Percentiles rank a stretch among this genome's conserved stretches.
Evolutionary conservation across 164 flowering plant genomes (phyloP).

Genomic region (Hamamelis virginiana): DNA sequence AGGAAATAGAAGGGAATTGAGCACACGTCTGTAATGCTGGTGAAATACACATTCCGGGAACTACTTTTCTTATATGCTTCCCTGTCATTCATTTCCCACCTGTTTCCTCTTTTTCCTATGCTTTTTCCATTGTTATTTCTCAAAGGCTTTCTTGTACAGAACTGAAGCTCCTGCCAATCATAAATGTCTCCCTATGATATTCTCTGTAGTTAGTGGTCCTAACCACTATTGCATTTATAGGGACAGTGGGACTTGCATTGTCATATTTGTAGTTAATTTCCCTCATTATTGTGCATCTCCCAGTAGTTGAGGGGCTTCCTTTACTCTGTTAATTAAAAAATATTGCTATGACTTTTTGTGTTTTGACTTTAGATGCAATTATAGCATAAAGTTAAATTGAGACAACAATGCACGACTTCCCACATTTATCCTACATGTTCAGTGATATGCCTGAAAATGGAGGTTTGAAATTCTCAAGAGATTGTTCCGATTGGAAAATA

Average conservation of each 20-base stretch:
- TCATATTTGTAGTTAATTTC: no score
- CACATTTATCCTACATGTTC: no score
- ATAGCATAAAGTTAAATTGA: neutral
- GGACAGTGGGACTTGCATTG: no score
- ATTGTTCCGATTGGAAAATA: neutral
- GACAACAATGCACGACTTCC: neutral
- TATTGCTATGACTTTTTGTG: neutral
- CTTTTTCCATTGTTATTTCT: neutral
- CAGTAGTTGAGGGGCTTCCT: neutral
- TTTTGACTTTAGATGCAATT: neutral
- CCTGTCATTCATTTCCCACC: neutral
- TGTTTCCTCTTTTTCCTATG: neutral
- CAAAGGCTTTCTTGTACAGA: neutral
- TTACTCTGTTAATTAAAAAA: neutral
- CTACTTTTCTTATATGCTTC: neutral
- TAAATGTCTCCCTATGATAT: neutral
- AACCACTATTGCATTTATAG: no score
- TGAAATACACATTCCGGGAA: neutral
- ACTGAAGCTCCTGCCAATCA: neutral
- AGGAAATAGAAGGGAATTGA: neutral
- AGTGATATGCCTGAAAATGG: neutral
- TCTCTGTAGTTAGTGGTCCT: neutral
- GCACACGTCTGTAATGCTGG: neutral
- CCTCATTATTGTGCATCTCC: neutral
- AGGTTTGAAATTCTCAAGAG: neutral